Conservation (phyloP, 2,329 filamentous ascomycete genomes). For the Hypoxylon sp. region DNA sequence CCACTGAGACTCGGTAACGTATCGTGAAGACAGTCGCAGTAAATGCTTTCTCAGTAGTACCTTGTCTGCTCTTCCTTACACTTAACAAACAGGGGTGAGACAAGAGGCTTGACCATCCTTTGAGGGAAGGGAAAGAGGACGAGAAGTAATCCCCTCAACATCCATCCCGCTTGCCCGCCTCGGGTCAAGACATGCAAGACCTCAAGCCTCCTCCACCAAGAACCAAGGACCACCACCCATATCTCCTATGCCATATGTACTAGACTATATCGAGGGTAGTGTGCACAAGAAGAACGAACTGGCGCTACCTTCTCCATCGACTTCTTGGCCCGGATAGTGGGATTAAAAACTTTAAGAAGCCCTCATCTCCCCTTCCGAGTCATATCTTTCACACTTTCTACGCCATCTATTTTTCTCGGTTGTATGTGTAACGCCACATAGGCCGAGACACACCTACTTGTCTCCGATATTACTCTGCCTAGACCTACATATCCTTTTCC, state of each 20-base stretch:
- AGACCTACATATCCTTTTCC: conserved; percentile 1
- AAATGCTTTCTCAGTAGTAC: conserved; percentile 28
- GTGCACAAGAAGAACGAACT: conserved; percentile 24
- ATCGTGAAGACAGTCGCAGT: conserved; percentile 22
- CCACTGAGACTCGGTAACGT: conserved; percentile 20
- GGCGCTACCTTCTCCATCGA: conserved; percentile 35
- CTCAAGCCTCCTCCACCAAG: conserved; percentile 28
- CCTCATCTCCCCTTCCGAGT: conserved; percentile 33
- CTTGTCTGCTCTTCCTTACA: conserved; percentile 30
- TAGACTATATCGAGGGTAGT: conserved; percentile 44
- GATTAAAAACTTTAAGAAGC: conserved; percentile 42
- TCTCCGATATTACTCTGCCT: conserved; percentile 9
- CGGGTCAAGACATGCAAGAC: conserved; percentile 11
- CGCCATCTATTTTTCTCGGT: conserved; percentile 26
- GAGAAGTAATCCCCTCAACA: conserved; percentile 41
- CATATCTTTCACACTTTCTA: conserved; percentile 34
- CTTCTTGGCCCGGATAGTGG: conserved; percentile 38
- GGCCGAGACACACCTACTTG: conserved; percentile 20
- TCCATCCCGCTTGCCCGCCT: conserved; percentile 40
- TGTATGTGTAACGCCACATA: conserved; percentile 21
- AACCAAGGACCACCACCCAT: conserved; percentile 19
- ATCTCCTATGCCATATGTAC: conserved; percentile 32
- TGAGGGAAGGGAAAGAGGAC: conserved; percentile 5
- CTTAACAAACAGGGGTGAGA: conserved; percentile 39
- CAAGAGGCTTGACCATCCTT: conserved; percentile 41